These are phyloP conservation scores for Penicillium daleae DNA, from an alignment of 495 filamentous ascomycete species.

Conservation along the genomic window DNA sequence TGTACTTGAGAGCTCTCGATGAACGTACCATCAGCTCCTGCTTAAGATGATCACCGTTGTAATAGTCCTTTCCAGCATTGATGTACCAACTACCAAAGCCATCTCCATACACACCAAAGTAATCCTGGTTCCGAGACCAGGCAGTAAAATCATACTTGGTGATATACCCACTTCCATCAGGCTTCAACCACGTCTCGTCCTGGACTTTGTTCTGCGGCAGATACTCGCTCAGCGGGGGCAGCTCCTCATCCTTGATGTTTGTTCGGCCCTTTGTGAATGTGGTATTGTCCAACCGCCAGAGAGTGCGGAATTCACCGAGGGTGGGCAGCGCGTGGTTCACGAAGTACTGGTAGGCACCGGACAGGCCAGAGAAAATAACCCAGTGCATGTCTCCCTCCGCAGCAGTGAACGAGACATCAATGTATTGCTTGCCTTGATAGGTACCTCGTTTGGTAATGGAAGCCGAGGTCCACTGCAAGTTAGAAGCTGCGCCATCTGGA, in stretches of 20 bases:
- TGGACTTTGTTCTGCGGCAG: constrained; percentile 6
- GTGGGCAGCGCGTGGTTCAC: constrained; percentile 9
- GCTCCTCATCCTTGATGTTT: constrained; percentile 8
- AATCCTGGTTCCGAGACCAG: constrained; percentile 7
- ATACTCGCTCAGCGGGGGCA: constrained; percentile 1
- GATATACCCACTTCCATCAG: constrained; percentile 11
- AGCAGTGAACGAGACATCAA: constrained; percentile 9
- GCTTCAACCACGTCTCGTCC: constrained; percentile 9
- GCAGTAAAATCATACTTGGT: constrained; percentile 14
- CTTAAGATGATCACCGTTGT: constrained; percentile 8
- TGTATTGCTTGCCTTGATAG: constrained; percentile 5
- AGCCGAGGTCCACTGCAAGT: constrained; percentile 9
- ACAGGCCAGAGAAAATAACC: constrained; percentile 10
- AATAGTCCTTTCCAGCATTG: constrained; percentile 10
- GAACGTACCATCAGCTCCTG: constrained; percentile 11
- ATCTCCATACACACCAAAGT: constrained; percentile 12
- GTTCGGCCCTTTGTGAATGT: constrained; percentile 8
- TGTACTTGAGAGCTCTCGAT: background rate
- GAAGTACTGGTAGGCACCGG: constrained; percentile 10
- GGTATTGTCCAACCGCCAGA: constrained; percentile 9
- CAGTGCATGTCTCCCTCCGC: constrained; percentile 11
- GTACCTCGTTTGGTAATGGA: constrained; percentile 8
- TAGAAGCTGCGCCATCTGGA: constrained; percentile 7
- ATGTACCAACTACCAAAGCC: constrained; percentile 10
- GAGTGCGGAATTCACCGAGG: constrained; percentile 7